Conservation (phyloP, 2,329 filamentous ascomycete species). For the Colletotrichum euphorbiae region DNA sequence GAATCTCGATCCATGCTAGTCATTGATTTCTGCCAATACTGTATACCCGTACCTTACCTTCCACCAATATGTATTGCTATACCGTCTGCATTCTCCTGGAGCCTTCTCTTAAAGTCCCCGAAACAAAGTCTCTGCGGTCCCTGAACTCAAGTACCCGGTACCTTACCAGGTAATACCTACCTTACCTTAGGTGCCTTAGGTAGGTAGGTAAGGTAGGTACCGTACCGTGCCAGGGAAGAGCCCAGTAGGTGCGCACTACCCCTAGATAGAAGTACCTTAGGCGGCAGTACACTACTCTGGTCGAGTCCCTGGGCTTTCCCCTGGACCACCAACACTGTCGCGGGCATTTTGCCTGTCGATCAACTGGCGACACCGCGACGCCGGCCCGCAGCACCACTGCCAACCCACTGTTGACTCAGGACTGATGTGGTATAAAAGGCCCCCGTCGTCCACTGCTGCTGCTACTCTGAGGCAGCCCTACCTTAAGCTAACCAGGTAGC, state of each 20-base stretch:
- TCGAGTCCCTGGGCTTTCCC: constrained; percentile 26
- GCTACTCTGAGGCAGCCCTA: constrained; percentile 16
- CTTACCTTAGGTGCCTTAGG: no score
- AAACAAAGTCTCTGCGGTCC: constrained; percentile 35
- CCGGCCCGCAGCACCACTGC: constrained; percentile 13
- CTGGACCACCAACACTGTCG: constrained; percentile 23
- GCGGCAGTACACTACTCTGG: not conserved
- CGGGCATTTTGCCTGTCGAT: constrained; percentile 33
- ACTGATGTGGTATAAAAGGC: no score
- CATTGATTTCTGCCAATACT: not conserved
- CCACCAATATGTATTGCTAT: no score
- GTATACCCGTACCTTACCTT: not conserved
- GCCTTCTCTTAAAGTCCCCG: constrained; percentile 21
- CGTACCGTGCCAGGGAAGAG: constrained; percentile 29
- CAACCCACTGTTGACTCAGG: not conserved
- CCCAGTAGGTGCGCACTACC: constrained; percentile 18
- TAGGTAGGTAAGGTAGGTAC: no score
- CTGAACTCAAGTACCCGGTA: no score
- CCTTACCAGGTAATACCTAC: no score
- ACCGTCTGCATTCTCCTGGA: not conserved
- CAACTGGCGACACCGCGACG: constrained; percentile 15
- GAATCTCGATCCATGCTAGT: not conserved
- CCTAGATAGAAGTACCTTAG: not conserved
- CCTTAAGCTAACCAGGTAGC: no score
- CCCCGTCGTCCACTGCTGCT: constrained; percentile 9